phyloP scores from a whole-genome alignment of 768 basidiomycete species.

The Tremella fuciformis region DNA sequence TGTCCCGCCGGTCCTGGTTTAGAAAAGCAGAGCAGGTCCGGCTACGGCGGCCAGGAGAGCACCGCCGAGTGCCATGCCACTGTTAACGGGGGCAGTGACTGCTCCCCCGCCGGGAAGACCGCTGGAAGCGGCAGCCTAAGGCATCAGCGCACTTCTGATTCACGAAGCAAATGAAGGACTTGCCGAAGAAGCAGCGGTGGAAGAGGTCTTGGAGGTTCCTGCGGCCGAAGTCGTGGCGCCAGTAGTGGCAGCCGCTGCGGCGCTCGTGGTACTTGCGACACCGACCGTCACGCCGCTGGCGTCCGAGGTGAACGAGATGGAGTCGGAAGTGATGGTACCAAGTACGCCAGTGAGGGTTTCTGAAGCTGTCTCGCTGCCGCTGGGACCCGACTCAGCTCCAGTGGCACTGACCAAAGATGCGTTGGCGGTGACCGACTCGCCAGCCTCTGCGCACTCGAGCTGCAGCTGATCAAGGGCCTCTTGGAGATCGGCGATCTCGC shows the following conservation, averaged over 20 bases:
- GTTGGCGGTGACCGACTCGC: slow-evolving; percentile 14
- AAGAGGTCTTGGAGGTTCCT: too few relatives aligned
- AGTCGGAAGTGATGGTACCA: slow-evolving; percentile 6
- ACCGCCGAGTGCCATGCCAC: too few relatives aligned
- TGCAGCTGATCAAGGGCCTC: slow-evolving; percentile 19
- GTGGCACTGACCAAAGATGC: not conserved
- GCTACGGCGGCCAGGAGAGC: not conserved
- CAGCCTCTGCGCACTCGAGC: slow-evolving; percentile 15
- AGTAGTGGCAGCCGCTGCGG: not conserved
- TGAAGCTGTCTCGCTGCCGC: not conserved
- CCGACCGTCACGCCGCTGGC: slow-evolving; percentile 6
- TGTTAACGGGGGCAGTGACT: not conserved
- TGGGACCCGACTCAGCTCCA: not conserved
- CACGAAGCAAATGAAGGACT: not conserved
- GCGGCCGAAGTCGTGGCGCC: not conserved
- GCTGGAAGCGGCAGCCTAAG: not conserved
- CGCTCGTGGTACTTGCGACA: not conserved
- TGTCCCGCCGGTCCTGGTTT: not conserved
- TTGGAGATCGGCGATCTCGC: slow-evolving; percentile 12
- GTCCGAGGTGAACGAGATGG: slow-evolving; percentile 2
- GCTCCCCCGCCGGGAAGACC: not conserved
- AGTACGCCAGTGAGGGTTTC: slow-evolving; percentile 1
- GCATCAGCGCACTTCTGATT: not conserved
- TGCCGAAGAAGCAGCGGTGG: slow-evolving; percentile 1
- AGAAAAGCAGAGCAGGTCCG: not conserved